Evolutionary conservation across 371 early-diverging fungal species (phyloP).

Genomic region (Nematocida sp.): DNA sequence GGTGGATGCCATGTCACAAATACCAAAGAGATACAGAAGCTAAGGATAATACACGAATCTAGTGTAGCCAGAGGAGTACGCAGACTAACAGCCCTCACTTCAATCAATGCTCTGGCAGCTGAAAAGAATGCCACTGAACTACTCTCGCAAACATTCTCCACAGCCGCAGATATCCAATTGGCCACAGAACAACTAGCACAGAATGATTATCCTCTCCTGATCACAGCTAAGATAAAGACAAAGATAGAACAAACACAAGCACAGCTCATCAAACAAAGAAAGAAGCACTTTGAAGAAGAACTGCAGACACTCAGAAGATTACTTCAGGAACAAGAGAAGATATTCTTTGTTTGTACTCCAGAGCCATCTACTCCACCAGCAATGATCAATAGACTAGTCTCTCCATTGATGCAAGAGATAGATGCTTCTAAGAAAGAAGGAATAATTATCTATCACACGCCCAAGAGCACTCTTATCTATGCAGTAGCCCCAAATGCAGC

Average conservation of each 20-base stretch:
- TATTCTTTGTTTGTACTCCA: slow-evolving; percentile 1
- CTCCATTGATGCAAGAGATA: slow-evolving; percentile 17
- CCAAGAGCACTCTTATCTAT: neutral
- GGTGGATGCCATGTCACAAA: slow-evolving; percentile 94
- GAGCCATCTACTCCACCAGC: neutral
- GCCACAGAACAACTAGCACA: slow-evolving; percentile 2
- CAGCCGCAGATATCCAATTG: neutral
- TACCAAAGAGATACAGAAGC: slow-evolving; percentile 78
- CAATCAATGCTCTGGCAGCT: slow-evolving; percentile 63
- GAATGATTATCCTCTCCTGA: neutral
- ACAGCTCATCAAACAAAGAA: slow-evolving; percentile 14
- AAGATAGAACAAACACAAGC: slow-evolving; percentile 11
- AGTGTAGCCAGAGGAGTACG: slow-evolving; percentile 89
- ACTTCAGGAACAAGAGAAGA: neutral
- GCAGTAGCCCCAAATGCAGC: neutral
- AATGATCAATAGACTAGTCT: slow-evolving; percentile 23
- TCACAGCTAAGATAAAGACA: neutral
- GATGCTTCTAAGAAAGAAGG: slow-evolving; percentile 20
- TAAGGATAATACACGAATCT: slow-evolving; percentile 81
- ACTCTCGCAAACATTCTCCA: neutral
- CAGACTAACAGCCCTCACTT: slow-evolving; percentile 88
- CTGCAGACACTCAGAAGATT: neutral
- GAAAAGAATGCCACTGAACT: slow-evolving; percentile 48
- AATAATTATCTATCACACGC: neutral
- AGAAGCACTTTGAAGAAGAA: slow-evolving; percentile 39